These are phyloP conservation scores for Skeletonema menzelii DNA, from an alignment of 108 stramenopile species.

Conservation along the genomic window DNA sequence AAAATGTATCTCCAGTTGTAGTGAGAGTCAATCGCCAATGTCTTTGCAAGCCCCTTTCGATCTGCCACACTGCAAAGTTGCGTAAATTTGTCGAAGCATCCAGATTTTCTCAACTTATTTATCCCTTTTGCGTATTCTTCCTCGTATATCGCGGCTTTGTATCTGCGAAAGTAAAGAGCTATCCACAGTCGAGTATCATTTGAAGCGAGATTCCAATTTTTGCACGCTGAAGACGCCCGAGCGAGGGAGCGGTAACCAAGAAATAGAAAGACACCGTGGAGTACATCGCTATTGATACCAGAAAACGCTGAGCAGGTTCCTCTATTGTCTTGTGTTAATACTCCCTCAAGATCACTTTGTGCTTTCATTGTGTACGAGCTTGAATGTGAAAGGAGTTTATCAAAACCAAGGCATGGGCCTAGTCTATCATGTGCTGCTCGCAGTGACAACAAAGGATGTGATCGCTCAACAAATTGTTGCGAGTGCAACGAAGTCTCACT, in stretches of 20 bases:
- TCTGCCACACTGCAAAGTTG: background rate
- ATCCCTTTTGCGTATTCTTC: constrained; percentile 11
- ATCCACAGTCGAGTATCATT: constrained; percentile 17
- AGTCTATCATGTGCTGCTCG: constrained; percentile 29
- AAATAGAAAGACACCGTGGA: constrained; percentile 22
- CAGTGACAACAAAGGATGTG: constrained; percentile 13
- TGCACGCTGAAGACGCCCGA: constrained; percentile 33
- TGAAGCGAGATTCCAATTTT: constrained; percentile 20
- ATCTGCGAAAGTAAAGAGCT: constrained; percentile 38
- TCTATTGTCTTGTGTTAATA: background rate
- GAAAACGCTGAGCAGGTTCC: background rate
- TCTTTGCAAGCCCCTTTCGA: constrained; percentile 4
- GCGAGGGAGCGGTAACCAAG: constrained; percentile 42
- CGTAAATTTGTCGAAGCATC: background rate
- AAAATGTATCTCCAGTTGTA: constrained; percentile 44
- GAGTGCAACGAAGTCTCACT: background rate
- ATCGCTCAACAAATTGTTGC: background rate
- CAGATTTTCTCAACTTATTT: background rate
- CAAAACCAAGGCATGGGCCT: constrained; percentile 13
- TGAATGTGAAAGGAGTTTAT: constrained; percentile 22
- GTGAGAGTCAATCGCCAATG: background rate
- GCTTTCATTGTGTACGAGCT: constrained; percentile 5
- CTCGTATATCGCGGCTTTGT: constrained; percentile 13
- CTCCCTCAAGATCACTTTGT: background rate
- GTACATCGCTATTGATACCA: constrained; percentile 13